Evolutionary conservation across 2,329 filamentous ascomycete species (phyloP).

Genomic region (Chaetomiaceae sp.): DNA sequence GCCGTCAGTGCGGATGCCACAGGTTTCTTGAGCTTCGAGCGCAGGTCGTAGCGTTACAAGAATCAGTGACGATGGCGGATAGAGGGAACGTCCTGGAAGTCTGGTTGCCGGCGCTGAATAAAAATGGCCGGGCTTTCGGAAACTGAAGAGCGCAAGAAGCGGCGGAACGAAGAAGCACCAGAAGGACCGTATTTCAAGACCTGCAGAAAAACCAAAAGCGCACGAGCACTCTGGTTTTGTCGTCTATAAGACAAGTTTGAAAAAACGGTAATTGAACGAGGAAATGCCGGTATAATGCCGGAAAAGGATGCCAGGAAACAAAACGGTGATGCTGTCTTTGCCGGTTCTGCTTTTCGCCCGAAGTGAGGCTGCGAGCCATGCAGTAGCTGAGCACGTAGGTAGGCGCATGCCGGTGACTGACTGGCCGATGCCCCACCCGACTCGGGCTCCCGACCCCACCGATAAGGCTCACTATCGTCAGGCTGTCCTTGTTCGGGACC

Average conservation of each 20-base stretch:
- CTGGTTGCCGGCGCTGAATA: conserved; percentile 27
- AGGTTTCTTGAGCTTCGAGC: neutral
- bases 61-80: neutral
- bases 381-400: neutral
- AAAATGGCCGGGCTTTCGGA: conserved; percentile 28
- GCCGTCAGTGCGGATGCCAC: neutral
- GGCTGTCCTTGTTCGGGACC: too few species aligned
- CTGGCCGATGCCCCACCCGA: conserved; percentile 14
- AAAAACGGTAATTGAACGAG: neutral
- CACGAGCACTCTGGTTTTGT: neutral
- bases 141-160: neutral
- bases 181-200: neutral
- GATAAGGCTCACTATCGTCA: too few species aligned
- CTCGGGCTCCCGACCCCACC: neutral
- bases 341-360: conserved; percentile 1
- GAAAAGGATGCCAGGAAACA: neutral
- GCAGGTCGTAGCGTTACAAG: neutral
- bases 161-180: conserved; percentile 5
- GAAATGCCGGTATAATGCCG: neutral
- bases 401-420: conserved; percentile 12
- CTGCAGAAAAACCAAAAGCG: neutral
- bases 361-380: too few species aligned
- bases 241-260: neutral
- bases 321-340: neutral
- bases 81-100: neutral